Base-by-base conservation (phyloP, 1,139 yeast genomes). In the Blastobotrys raffinosifermentans region DNA sequence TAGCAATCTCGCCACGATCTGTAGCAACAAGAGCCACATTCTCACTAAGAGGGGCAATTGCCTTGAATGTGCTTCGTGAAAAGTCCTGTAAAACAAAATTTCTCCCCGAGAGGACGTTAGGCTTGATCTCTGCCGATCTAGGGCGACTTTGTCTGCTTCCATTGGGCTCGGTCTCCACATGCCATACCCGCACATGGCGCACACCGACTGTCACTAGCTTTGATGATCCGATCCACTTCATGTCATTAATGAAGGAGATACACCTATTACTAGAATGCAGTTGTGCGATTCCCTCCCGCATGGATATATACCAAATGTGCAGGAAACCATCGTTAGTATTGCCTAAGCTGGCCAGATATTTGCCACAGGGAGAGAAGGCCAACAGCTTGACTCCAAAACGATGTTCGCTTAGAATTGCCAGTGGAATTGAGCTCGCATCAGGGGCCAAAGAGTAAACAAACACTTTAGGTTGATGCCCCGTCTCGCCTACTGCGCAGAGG, bases 391-490 rank as follows among this genome's bases (percentile, higher is more conserved):
- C 64, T 0, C 87, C 89, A 57, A 77, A 80, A 4, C 73, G 64
- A 55, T 80, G 89, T 45, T 78, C 85, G 38, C 66, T 59, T 2
- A 78, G 69, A 11, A 69, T 60, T 5, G 73, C 71, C 8, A 77
- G 53, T 0, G 85, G 84, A n/a, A 60, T 48, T 10, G 60, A 65
- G 38, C 72, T 68, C 2, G 53, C 33, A 15, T 46, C 52, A 0
- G 69, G 63, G 0, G 82, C 80, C 9, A 75, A 58, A 2, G 84
- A 76, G 50, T 71, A 80, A 5, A 80, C 51, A 22, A 78, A 59
- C 2, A 80, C 67, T 19, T 85, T 60, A 0, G 89, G 87, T 44
- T 70, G 75, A 46, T 77, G 76, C 0, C 87, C 87, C 0, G 67
- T 58, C 51, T 80, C 87, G 1, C 87, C 89, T 4, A 77, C 72